Evolutionary conservation across 768 basidiomycete genomes (phyloP).

Genomic region (Fistulinella prunicolor): DNA sequence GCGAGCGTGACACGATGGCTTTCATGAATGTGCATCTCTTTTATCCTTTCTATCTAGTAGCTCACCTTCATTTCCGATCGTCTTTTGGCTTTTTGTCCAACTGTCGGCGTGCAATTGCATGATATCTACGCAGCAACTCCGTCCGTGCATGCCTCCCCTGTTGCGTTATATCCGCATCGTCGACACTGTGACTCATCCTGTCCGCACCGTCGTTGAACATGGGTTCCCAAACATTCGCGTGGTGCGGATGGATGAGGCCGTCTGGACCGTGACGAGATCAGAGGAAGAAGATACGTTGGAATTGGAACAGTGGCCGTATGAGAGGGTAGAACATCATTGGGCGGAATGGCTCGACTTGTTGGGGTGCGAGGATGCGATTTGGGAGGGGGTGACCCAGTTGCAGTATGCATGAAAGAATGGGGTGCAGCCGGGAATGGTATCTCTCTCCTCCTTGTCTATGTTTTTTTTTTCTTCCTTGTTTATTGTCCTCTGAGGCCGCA

Average conservation of each 20-base stretch:
- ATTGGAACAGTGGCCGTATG: conserved; percentile 54
- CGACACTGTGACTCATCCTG: conserved; percentile 43
- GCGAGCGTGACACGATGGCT: conserved; percentile 29
- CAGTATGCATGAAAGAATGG: too few relatives aligned
- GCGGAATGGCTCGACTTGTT: conserved; percentile 65
- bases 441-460: too few relatives aligned
- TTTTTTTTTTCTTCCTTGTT: too few relatives aligned
- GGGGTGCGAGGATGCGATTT: conserved; percentile 56
- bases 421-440: too few relatives aligned
- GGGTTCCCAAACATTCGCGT: conserved; percentile 63
- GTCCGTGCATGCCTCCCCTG: conserved; percentile 50
- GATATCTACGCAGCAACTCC: conserved; percentile 59
- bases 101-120: neutral
- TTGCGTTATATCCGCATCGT: conserved; percentile 55
- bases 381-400: conserved; percentile 20
- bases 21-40: conserved; percentile 44
- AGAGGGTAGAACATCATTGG: conserved; percentile 50
- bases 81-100: too few relatives aligned
- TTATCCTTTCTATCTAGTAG: too few relatives aligned
- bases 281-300: conserved; percentile 34
- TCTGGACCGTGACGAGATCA: conserved; percentile 48
- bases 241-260: conserved; percentile 48
- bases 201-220: conserved; percentile 47
- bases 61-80: too few relatives aligned
- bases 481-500: too few relatives aligned